These are phyloP conservation scores for Xylaria digitata DNA, from an alignment of 2,329 filamentous ascomycete genomes.

Conservation along the genomic window DNA sequence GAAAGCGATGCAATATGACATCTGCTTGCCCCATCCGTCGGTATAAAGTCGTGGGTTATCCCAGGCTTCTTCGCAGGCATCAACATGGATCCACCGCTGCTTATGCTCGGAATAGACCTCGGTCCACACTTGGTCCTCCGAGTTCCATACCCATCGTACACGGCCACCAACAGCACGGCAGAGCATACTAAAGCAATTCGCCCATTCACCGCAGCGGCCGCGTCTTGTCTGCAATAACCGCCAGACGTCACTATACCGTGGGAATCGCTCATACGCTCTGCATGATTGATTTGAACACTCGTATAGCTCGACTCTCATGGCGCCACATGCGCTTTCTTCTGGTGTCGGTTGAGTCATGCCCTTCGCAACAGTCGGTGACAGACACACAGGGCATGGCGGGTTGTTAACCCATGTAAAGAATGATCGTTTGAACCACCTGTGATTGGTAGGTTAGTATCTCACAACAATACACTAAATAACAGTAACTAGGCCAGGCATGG, in stretches of 20 bases:
- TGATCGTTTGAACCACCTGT: constrained; percentile 91
- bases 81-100: constrained; percentile 95
- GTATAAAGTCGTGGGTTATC: constrained; percentile 93
- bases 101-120: constrained; percentile 96
- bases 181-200: constrained; percentile 98
- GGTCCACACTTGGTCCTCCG: constrained; percentile 97
- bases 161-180: constrained; percentile 91
- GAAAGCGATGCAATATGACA: constrained; percentile 97
- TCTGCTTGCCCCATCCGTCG: constrained; percentile 95
- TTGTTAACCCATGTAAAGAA: constrained; percentile 99
- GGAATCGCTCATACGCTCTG: constrained; percentile 85
- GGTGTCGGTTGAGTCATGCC: constrained; percentile 87
- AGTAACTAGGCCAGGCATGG: neutral
- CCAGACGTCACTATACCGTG: constrained; percentile 95
- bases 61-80: constrained; percentile 94
- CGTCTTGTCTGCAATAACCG: constrained; percentile 85
- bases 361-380: constrained; percentile 82
- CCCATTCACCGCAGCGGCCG: constrained; percentile 94
- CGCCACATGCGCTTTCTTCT: constrained; percentile 90
- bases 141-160: constrained; percentile 98
- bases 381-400: constrained; percentile 83
- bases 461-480: constrained; percentile 27
- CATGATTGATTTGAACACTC: constrained; percentile 83
- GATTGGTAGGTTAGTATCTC: constrained; percentile 29
- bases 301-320: constrained; percentile 89